phyloP scores from a whole-genome alignment of 2,329 filamentous ascomycete species.

The Penicillium glabrum region DNA sequence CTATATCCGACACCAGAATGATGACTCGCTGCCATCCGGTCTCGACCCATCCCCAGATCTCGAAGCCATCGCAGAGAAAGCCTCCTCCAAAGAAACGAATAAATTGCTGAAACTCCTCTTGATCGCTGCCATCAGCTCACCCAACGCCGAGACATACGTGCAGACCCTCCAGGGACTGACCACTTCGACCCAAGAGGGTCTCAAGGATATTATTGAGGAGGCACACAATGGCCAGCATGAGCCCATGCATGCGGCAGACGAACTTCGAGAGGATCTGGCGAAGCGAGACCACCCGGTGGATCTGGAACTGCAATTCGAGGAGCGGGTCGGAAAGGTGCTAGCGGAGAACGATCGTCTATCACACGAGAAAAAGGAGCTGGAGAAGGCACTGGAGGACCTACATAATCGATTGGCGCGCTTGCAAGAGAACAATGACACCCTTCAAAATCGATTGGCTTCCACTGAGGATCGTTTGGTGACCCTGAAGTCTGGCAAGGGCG shows the following conservation, averaged over 20 bases:
- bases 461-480: conserved; percentile 54
- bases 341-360: conserved; percentile 59
- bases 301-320: conserved; percentile 49
- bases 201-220: conserved; percentile 50
- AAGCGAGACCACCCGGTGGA: conserved; percentile 41
- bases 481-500: conserved; percentile 49
- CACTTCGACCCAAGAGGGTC: conserved; percentile 44
- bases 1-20: conserved; percentile 48
- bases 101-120: conserved; percentile 65
- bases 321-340: conserved; percentile 49
- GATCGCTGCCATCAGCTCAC: conserved; percentile 61
- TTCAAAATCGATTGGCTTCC: conserved; percentile 46
- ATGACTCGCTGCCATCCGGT: conserved; percentile 43
- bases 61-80: conserved; percentile 47
- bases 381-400: conserved; percentile 52
- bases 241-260: conserved; percentile 36
- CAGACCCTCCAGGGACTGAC: conserved; percentile 46
- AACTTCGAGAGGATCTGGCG: conserved; percentile 34
- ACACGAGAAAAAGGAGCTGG: conserved; percentile 51
- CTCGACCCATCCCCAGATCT: conserved; percentile 46
- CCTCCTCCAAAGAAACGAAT: conserved; percentile 43
- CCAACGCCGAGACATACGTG: conserved; percentile 57
- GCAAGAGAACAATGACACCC: conserved; percentile 50
- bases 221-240: conserved; percentile 44
- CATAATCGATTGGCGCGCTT: conserved; percentile 61